Evolutionary conservation across 352 stramenopile species (phyloP), one percentile per base, ranked within the genome.

Genomic region (Phytophthora cactorum): DNA sequence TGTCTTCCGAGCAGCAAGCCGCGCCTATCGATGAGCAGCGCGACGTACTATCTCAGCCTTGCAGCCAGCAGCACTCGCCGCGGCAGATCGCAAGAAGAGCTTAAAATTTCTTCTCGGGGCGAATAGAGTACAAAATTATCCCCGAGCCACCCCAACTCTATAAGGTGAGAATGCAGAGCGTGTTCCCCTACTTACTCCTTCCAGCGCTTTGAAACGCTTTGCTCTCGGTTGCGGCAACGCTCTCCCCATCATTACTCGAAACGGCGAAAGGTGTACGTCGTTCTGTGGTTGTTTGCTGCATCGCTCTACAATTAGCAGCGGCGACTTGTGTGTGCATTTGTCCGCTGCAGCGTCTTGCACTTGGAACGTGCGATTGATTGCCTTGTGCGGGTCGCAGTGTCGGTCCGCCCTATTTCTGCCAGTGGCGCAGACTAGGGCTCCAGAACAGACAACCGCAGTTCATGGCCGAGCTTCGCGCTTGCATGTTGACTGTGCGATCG

Each of bases 351-450:
- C 39, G 47, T 28, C 36, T 60, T 66, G 38, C 59, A 59, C 28
- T 66, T 66, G 41, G 22, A 51, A 36, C 32, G 51, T 17, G 31
- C 50, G 5, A 8, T 52, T 27, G 10, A 39, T 43, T 43, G 12
- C 32, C 41, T 47, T 12, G 15, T 47, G 41, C 17, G 29, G 27
- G 36, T 52, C 38, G 60, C 41, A 32, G 22, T 41, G 28, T 49
- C 47, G 54, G 46, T 45, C 32, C 15, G 44, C 4, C 61, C 61
- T 63, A 58, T 69, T 63, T 69, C 53, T 69, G 45, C 53, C 22
- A 46, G 47, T 65, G 46, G 22, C 56, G 56, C 9, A 29, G 38
- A 52, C 10, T 34, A 66, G 34, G 46, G 46, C 46, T 64, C 34
- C 12, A 47, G 46, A 59, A 63, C 56, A 63, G 56, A 38, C 56